Base-by-base conservation (phyloP, 1,284 basidiomycete genomes). In the Puccinia polysora region DNA sequence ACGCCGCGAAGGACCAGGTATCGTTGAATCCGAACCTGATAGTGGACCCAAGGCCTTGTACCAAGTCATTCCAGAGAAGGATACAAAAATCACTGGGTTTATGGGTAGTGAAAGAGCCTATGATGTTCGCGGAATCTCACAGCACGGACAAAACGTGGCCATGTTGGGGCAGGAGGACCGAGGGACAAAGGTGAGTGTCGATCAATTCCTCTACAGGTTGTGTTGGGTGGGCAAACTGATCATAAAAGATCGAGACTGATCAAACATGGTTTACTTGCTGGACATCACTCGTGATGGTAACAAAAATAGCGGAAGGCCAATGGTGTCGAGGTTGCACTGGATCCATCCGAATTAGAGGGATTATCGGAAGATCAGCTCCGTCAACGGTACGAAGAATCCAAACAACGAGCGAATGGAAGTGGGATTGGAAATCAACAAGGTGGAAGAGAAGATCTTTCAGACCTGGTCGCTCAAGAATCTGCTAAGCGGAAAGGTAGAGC, bases 41-140 rank as follows among this genome's bases (percentile, higher is more conserved):
- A 71, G 65, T 73, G 77, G 38, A 34, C 76, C 76, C 6, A 75
- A 75, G 45, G 45, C 73, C 14, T 68, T 97, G 76, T 97, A 96
- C 81, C 90, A 93, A 74, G 93, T 98, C 69, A 87, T 98, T 12
- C 94, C 92, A n/a, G 95, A 98, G 83, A 88, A 87, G 77, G 89
- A 93, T 80, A 87, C 89, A 7, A 84, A 84, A 3, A 86, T 91
- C n/a, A 84, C 88, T 62, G 94, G 95, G 1, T 85, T 98, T 74
- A 95, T 98, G 91, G 94, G 95, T 68, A 91, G 89, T 81, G 93
- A 96, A 75, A 85, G 92, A 40, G 89, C 88, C 2, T 99, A 98
- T 84, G 96, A 97, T 79, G 84, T 94, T 73, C 70, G 73, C 53
- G 67, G 62, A 14, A 55, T 76, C 76, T 1, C 80, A 77, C 12